Base-by-base conservation (phyloP, 352 stramenopile genomes). In the Globisporangium irregulare region DNA sequence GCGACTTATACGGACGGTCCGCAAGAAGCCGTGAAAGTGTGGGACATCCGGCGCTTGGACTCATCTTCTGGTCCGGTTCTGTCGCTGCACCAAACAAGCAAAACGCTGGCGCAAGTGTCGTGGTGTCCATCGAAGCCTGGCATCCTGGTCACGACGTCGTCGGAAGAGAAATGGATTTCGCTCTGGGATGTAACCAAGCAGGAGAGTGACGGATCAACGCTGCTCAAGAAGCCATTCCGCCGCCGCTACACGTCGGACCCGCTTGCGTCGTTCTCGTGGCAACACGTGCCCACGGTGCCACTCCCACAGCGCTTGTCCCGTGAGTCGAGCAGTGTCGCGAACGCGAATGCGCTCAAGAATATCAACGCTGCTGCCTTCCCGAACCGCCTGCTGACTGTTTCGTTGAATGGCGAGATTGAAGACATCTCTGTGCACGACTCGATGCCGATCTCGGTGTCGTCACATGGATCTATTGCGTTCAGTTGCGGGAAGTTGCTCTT, bases 361-460 rank as follows among this genome's bases (percentile, higher is more conserved):
- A 66, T 86, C 20, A 59, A 77, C 1, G 77, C 81, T 0, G 82
- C 83, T 15, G 86, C 85, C 7, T 94, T 94, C 54, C 85, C 88
- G n/a, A 93, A 96, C 62, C 81, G 86, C 25, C 62, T 97, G 27
- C 68, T 97, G 5, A 92, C 79, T 0, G 86, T 87, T 0, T 93
- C 85, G 8, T 29, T 91, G 15, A 81, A 76, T 18, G 88, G 87
- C 4, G 88, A 91, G 25, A 75, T 95, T n/a, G 88, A 92, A 66
- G 87, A 95, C 62, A 89, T 97, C 48, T 94, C 90, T 10, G 79
- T 95, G 24, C 90, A 97, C 64, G 87, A 96, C 71, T 89, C 84
- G 34, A 89, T 97, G 82, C 90, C 90, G 0, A 73, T 97, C 8
- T 84, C 88, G 0, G 64, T 96, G 24, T 95, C 90, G 32, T 82